Percentiles rank a stretch among this genome's conserved stretches.
Conservation (phyloP, 331 rosid species). For the Saraca asoca region DNA sequence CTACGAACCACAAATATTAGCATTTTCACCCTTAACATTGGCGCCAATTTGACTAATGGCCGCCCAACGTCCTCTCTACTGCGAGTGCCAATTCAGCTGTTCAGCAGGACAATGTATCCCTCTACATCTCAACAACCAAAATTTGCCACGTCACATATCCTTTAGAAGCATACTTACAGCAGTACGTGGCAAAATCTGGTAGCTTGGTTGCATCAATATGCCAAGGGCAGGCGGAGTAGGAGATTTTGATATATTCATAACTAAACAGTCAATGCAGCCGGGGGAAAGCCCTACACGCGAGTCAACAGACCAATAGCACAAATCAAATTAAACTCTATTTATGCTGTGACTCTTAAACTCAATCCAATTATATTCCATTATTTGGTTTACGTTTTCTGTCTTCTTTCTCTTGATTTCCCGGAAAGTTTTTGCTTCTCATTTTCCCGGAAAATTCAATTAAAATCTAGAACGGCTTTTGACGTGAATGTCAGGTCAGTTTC, state of each 20-base stretch:
- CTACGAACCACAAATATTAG: not conserved
- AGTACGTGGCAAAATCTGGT: constrained; percentile 12
- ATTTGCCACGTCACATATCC: constrained; percentile 2
- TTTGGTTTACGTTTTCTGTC: not conserved
- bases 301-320: too few species aligned
- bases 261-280: constrained; percentile 28
- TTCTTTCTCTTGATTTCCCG: not conserved
- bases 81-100: not conserved
- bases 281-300: not conserved
- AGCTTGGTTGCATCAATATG: too few species aligned
- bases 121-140: not conserved
- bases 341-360: not conserved
- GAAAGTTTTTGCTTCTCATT: constrained; percentile 5
- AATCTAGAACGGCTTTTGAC: not conserved
- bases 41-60: constrained; percentile 27
- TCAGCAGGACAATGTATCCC: not conserved
- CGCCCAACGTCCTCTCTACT: not conserved
- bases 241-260: not conserved
- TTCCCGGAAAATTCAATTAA: not conserved
- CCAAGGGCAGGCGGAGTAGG: too few species aligned
- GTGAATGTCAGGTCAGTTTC: constrained; percentile 31
- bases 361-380: not conserved
- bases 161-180: fast-evolving
- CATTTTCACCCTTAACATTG: not conserved
- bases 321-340: not conserved